A percentile compares a stretch with the other conserved stretches of the same genome.
These are phyloP conservation scores for Lachnellula willkommii DNA, from an alignment of 2,329 filamentous ascomycete genomes.

Conservation along the genomic window DNA sequence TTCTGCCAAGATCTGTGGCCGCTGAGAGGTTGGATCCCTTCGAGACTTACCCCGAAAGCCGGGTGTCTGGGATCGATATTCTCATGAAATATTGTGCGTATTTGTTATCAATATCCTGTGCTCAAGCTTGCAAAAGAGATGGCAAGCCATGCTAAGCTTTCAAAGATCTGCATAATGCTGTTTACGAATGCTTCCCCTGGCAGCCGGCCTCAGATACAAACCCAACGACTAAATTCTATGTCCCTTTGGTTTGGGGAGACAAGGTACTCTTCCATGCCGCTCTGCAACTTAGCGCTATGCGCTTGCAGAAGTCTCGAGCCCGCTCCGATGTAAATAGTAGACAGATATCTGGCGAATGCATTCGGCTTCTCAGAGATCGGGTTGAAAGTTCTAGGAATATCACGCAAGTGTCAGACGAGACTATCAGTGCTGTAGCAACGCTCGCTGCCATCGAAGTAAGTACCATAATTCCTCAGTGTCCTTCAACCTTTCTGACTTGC, in stretches of 20 bases:
- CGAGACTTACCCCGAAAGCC: constrained; percentile 8
- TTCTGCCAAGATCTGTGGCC: background rate
- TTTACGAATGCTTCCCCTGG: constrained; percentile 16
- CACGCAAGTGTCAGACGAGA: constrained; percentile 6
- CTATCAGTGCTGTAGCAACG: constrained; percentile 15
- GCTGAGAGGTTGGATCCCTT: constrained; percentile 12
- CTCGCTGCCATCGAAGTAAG: constrained; percentile 14
- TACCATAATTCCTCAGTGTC: background rate
- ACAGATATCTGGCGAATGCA: constrained; percentile 4
- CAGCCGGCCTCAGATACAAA: constrained; percentile 15
- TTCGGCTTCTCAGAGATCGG: constrained; percentile 8
- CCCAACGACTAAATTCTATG: constrained; percentile 12
- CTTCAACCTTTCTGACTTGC: background rate
- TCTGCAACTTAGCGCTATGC: constrained; percentile 6
- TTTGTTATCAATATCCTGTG: background rate
- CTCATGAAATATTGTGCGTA: constrained; percentile 15
- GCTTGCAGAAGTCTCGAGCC: background rate
- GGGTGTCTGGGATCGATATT: constrained; percentile 8
- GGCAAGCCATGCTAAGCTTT: background rate
- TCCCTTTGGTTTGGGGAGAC: constrained; percentile 13
- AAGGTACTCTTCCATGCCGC: constrained; percentile 14
- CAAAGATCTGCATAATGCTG: constrained; percentile 10
- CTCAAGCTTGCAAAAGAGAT: background rate
- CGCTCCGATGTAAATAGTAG: background rate
- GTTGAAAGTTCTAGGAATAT: constrained; percentile 2